Percentiles rank a stretch among this genome's conserved stretches.
phyloP scores from a whole-genome alignment of 2,329 filamentous ascomycete species.

The Penicillium sp. region DNA sequence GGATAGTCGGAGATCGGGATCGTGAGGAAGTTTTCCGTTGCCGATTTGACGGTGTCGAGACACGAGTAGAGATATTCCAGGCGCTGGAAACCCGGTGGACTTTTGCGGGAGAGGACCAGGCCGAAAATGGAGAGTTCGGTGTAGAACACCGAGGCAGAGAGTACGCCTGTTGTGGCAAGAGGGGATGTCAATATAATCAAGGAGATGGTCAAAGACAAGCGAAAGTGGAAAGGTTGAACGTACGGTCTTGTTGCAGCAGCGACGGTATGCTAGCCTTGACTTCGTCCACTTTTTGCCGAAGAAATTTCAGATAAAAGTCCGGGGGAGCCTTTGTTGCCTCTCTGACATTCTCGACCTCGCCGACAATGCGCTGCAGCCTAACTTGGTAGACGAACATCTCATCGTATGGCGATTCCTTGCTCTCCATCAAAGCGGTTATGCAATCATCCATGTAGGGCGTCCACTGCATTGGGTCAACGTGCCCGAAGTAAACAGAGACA shows the following conservation, averaged over 20 bases:
- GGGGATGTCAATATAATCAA: not conserved
- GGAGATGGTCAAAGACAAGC: too few relatives aligned
- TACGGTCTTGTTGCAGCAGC: conserved; percentile 6
- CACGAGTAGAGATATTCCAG: conserved; percentile 10
- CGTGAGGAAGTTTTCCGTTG: conserved; percentile 8
- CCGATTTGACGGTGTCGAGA: conserved; percentile 3
- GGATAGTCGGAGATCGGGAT: conserved; percentile 5
- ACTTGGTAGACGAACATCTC: conserved; percentile 44
- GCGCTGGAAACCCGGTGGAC: not conserved
- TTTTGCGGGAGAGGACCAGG: conserved; percentile 1
- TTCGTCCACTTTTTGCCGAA: conserved; percentile 9
- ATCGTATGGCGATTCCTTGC: conserved; percentile 54
- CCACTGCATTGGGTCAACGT: conserved; percentile 58
- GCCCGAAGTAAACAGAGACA: conserved; percentile 48
- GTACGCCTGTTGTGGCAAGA: not conserved
- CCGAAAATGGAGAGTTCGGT: conserved; percentile 8
- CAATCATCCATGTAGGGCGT: conserved; percentile 61
- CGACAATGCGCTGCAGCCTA: conserved; percentile 20
- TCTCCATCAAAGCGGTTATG: conserved; percentile 49
- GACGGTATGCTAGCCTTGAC: conserved; percentile 4
- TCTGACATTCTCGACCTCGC: conserved; percentile 6
- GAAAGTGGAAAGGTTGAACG: not conserved
- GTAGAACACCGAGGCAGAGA: conserved; percentile 7
- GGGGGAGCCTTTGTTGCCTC: not conserved
- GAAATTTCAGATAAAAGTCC: conserved; percentile 6